These are phyloP conservation scores for Cryptococcus wingfieldii DNA, from an alignment of 1,284 basidiomycete genomes.

Conservation along the genomic window DNA sequence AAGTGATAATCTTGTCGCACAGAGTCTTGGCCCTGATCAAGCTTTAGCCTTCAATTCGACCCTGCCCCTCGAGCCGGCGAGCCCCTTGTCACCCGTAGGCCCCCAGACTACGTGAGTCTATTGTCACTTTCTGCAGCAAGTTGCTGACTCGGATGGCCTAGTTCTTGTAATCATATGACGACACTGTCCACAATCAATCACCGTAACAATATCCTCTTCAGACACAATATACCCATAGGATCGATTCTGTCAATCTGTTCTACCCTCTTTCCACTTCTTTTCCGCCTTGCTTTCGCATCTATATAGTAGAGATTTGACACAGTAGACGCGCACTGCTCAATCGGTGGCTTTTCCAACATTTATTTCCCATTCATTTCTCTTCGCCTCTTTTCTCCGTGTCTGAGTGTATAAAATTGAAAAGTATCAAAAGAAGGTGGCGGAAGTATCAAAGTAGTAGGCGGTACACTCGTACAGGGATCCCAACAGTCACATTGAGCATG, in stretches of 20 bases:
- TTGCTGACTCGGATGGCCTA: neutral
- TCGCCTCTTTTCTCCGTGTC: too few relatives aligned
- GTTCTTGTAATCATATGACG: slow-evolving; percentile 2
- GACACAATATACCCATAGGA: slow-evolving; percentile 1
- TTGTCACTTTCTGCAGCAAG: neutral
- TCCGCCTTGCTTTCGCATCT: too few relatives aligned
- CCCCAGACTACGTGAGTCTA: slow-evolving; percentile 83
- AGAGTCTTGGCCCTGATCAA: neutral
- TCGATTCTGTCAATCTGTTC: neutral
- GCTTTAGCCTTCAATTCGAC: slow-evolving; percentile 90
- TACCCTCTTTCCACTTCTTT: neutral
- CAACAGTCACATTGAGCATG: too few relatives aligned
- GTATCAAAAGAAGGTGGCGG: too few relatives aligned
- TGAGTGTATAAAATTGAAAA: too few relatives aligned
- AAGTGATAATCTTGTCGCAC: slow-evolving; percentile 12
- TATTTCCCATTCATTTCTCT: too few relatives aligned
- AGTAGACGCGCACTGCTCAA: too few relatives aligned
- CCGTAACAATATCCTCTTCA: neutral
- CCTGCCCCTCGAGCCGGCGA: slow-evolving; percentile 97
- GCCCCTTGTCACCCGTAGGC: slow-evolving; percentile 93
- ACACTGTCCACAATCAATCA: neutral
- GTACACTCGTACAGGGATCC: too few relatives aligned
- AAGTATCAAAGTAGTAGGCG: too few relatives aligned
- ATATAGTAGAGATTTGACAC: too few relatives aligned
- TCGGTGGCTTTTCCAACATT: too few relatives aligned